Percentiles rank a stretch among this genome's conserved stretches.
phyloP scores from a whole-genome alignment of 495 filamentous ascomycete genomes.

The Cenococcum geophilum region DNA sequence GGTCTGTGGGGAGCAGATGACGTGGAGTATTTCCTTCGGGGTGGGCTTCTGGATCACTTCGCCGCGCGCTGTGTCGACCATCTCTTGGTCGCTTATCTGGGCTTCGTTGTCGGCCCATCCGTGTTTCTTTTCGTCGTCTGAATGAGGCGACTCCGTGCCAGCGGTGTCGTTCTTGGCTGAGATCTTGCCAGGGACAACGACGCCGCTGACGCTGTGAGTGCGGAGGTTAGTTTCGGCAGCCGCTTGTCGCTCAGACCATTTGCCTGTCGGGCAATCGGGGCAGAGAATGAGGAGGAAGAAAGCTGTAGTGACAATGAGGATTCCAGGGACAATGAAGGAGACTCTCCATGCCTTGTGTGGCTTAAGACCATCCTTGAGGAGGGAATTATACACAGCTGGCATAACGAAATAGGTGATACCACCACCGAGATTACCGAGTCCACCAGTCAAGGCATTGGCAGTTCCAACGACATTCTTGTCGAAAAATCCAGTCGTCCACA shows the following conservation, averaged over 20 bases:
- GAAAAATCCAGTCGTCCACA: constrained; percentile 93
- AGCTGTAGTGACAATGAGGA: constrained; percentile 36
- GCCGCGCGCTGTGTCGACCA: constrained; percentile 35
- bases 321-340: constrained; percentile 38
- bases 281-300: constrained; percentile 31
- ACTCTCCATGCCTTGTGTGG: constrained; percentile 36
- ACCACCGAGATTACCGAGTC: constrained; percentile 85
- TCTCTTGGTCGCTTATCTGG: constrained; percentile 31
- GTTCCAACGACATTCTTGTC: constrained; percentile 93
- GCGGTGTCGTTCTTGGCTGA: constrained; percentile 20
- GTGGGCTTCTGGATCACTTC: constrained; percentile 39
- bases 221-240: constrained; percentile 33
- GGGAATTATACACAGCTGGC: constrained; percentile 58
- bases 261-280: constrained; percentile 37
- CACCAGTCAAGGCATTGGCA: constrained; percentile 79
- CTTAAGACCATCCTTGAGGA: constrained; percentile 29
- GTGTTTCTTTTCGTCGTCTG: constrained; percentile 34
- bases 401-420: constrained; percentile 88
- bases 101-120: constrained; percentile 33
- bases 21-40: constrained; percentile 27
- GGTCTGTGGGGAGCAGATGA: constrained; percentile 34
- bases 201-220: constrained; percentile 26
- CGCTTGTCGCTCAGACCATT: constrained; percentile 35
- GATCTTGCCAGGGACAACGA: constrained; percentile 34
- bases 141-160: constrained; percentile 12